Evolutionary conservation across 805 yeast species (phyloP), one percentile per base, ranked within the genome.

Genomic region (Candida corydali): DNA sequence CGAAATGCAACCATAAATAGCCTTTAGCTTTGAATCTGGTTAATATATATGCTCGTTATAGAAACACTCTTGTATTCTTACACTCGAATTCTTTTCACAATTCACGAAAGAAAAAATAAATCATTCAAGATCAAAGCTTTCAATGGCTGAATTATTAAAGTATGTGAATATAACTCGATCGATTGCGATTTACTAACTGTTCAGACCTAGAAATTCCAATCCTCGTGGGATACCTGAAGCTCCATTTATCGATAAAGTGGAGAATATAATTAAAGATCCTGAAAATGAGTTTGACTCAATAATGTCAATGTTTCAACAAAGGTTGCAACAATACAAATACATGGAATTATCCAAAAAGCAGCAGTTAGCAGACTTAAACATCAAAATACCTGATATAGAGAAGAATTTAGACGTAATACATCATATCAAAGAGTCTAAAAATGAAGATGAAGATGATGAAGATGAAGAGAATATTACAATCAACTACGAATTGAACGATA

Each of bases 201-300:
- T 12, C 4, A 43, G 46, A 38, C 41, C 45, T 14, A 44, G 36
- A 32, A 71, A 76, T 34, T 63, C 79, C 17, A 93, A 93, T 53
- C 93, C 97, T 8, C 75, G 98, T 45, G 98, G 98, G 3, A 93
- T 93, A 39, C 98, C 98, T 5, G 84, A 86, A 54, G 98, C 98
- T 1, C 96, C 94, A 27, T 93, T 93, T 59, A 79, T 93, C 36
- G 94, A 84, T 44, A 77, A 78, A 39, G 93, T 89, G 8, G 93
- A 80, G 38, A 82, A 78, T 34, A 76, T 80, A 47, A 74, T 88
- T 44, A 82, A 78, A 51, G 70, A 73, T 47, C 71, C 80, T 2
- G 80, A 73, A 30, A 40, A 50, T 14, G 91, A 86, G 50, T 86
- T 83, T 39, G 86, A 82, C 34, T 56, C 73, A 29, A 70, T 83